Conservation (phyloP, 352 stramenopile species). For the Aphanomyces invadans region DNA sequence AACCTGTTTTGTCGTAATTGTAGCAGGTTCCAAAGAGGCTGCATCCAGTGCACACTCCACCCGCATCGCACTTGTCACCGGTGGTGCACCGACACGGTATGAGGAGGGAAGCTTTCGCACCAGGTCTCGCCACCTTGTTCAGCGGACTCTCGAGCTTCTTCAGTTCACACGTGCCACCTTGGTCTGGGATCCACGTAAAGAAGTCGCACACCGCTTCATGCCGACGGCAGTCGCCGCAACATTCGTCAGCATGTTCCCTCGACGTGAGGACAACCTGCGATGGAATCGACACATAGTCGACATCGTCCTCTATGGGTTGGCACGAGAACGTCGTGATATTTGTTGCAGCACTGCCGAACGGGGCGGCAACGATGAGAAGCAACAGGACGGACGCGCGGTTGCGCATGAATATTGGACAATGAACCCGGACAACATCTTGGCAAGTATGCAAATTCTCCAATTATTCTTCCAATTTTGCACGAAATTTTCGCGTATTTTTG, state of each 20-base stretch:
- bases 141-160: not conserved
- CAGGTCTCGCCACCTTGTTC: not conserved
- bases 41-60: constrained; percentile 1
- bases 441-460: too few relatives aligned
- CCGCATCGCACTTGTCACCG: not conserved
- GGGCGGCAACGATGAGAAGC: not conserved
- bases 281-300: not conserved
- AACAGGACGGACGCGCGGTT: not conserved
- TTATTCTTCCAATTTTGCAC: too few relatives aligned
- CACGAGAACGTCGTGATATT: not conserved
- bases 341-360: not conserved
- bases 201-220: constrained; percentile 8
- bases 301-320: not conserved
- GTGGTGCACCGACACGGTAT: not conserved
- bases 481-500: too few relatives aligned
- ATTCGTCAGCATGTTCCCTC: not conserved
- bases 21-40: constrained; percentile 9
- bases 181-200: not conserved
- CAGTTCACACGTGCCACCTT: constrained; percentile 3
- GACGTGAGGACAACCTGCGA: not conserved
- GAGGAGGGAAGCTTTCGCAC: not conserved
- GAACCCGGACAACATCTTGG: too few relatives aligned
- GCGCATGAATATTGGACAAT: not conserved
- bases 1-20: not conserved
- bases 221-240: constrained; percentile 3